A percentile compares a stretch with the other conserved stretches of the same genome.
Conservation (phyloP, 2,329 filamentous ascomycete genomes). For the Stagonosporopsis rhizophila region DNA sequence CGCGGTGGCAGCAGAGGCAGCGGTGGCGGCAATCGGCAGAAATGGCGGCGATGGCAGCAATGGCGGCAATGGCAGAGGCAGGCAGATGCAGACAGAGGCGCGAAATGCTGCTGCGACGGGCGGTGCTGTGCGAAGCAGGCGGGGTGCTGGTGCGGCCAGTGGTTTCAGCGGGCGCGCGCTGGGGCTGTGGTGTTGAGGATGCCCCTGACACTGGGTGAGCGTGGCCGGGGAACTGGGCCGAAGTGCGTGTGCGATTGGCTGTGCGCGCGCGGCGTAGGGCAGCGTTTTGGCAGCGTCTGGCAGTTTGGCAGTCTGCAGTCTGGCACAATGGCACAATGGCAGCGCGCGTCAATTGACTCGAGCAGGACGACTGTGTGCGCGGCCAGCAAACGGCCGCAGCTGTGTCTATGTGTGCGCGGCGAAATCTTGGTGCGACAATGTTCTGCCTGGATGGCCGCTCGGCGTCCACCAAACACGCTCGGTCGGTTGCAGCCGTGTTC, state of each 20-base stretch:
- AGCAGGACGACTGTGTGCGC: neutral
- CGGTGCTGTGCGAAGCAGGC: neutral
- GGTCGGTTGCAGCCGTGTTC: conserved; percentile 5
- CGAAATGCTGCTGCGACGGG: no score
- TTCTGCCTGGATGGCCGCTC: neutral
- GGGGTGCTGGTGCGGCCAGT: neutral
- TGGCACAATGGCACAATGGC: no score
- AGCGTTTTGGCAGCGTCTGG: no score
- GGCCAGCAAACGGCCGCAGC: neutral
- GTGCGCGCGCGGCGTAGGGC: no score
- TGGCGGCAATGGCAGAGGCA: no score
- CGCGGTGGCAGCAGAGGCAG: neutral
- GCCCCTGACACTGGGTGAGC: conserved; percentile 7
- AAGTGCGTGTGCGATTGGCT: conserved; percentile 11
- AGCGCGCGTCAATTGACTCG: conserved; percentile 5
- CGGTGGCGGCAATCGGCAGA: no score
- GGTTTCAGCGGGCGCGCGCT: neutral
- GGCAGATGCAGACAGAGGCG: no score
- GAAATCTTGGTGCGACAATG: conserved; percentile 9
- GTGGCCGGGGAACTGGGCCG: conserved; percentile 5
- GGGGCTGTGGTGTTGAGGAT: conserved; percentile 3
- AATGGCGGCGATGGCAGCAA: neutral
- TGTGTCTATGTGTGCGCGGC: neutral
- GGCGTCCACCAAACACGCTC: neutral
- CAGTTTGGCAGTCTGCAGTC: no score